Percentiles rank a stretch among this genome's conserved stretches.
Evolutionary conservation across 805 yeast species (phyloP).

Genomic region (Cyberlindnera xylosilytica): DNA sequence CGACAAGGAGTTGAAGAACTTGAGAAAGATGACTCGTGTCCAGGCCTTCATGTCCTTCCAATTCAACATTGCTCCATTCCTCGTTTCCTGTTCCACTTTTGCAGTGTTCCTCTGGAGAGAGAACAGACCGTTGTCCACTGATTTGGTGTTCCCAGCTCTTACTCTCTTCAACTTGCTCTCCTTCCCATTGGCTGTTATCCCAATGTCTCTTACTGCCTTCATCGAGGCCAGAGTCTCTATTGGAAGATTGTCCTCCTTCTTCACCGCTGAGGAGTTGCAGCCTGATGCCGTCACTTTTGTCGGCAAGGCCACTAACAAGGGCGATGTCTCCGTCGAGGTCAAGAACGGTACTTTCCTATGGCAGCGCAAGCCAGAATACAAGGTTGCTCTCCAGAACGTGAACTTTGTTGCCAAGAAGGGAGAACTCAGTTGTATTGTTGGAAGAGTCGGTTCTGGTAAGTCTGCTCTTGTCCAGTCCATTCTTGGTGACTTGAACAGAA

Average conservation of each 20-base stretch:
- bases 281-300: slow-evolving; percentile 60
- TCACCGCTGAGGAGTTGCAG: slow-evolving; percentile 78
- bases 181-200: slow-evolving; percentile 91
- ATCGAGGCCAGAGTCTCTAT: slow-evolving; percentile 89
- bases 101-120: slow-evolving; percentile 67
- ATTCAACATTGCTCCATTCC: slow-evolving; percentile 83
- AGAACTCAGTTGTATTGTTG: slow-evolving; percentile 80
- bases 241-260: slow-evolving; percentile 68
- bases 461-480: slow-evolving; percentile 77
- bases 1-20: slow-evolving; percentile 74
- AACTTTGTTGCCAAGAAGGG: slow-evolving; percentile 68
- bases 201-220: slow-evolving; percentile 80
- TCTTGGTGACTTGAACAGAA: slow-evolving; percentile 77
- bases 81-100: slow-evolving; percentile 88
- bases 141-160: slow-evolving; percentile 87
- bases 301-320: slow-evolving; percentile 47
- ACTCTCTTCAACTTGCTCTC: slow-evolving; percentile 82
- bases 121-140: slow-evolving; percentile 72
- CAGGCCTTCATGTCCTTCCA: slow-evolving; percentile 70
- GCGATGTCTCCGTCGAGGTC: slow-evolving; percentile 65
- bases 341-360: slow-evolving; percentile 72
- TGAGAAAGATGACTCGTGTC: slow-evolving; percentile 69
- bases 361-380: slow-evolving; percentile 69
- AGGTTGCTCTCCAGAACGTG: slow-evolving; percentile 62
- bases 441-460: slow-evolving; percentile 89